Percentiles rank a stretch among this genome's conserved stretches.
These are phyloP conservation scores for Begonia peltatifolia DNA, from an alignment of 306 rosid species.

Conservation along the genomic window DNA sequence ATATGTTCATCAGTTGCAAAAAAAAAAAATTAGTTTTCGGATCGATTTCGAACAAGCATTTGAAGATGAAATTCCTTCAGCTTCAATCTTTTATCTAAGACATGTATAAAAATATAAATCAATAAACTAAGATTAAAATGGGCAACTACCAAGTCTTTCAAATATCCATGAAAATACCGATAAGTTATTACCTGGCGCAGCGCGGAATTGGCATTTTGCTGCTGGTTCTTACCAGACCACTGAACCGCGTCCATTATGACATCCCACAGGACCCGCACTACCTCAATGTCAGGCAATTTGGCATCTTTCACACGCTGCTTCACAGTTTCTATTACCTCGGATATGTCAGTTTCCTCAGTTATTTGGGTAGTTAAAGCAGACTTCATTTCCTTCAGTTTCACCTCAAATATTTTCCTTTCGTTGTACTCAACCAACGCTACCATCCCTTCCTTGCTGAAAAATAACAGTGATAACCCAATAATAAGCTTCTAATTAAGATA, in stretches of 20 bases:
- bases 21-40: too few species aligned
- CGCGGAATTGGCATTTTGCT: slow-evolving; percentile 95
- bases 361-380: slow-evolving; percentile 84
- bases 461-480: background rate
- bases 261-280: slow-evolving; percentile 82
- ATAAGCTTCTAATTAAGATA: background rate
- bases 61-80: too few species aligned
- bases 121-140: too few species aligned
- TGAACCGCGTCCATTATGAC: slow-evolving; percentile 99
- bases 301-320: slow-evolving; percentile 89
- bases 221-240: slow-evolving; percentile 99
- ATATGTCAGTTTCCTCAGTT: slow-evolving; percentile 82
- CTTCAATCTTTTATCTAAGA: too few species aligned
- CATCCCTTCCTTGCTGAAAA: slow-evolving; percentile 89
- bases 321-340: slow-evolving; percentile 93
- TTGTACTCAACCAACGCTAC: slow-evolving; percentile 84
- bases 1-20: too few species aligned
- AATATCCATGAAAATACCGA: too few species aligned
- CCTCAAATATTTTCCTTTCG: slow-evolving; percentile 91
- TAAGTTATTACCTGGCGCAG: slow-evolving; percentile 62
- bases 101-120: too few species aligned
- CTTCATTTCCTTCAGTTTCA: slow-evolving; percentile 92
- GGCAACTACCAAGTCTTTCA: too few species aligned
- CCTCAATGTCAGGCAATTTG: slow-evolving; percentile 70
- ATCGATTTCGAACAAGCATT: too few species aligned